Conservation (phyloP, 495 filamentous ascomycete species). For the Pseudotulostoma volvatum region DNA sequence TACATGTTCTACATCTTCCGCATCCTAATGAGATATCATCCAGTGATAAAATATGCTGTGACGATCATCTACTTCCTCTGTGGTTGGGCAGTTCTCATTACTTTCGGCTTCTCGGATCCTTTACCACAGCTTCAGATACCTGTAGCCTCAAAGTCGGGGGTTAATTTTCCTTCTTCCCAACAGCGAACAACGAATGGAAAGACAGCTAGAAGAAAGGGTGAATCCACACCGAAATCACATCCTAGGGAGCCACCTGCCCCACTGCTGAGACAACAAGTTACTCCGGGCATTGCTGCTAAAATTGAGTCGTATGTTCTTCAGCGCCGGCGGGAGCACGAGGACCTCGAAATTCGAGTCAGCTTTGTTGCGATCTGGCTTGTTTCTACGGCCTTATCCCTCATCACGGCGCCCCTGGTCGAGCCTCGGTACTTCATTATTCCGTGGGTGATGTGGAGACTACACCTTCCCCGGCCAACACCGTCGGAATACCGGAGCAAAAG, state of each 20-base stretch:
- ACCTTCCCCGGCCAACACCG: conserved; percentile 41
- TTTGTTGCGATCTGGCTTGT: conserved; percentile 54
- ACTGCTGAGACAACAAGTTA: not conserved
- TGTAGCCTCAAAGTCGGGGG: no score
- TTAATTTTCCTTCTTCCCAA: conserved; percentile 10
- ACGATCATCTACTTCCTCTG: conserved; percentile 44
- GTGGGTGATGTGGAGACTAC: conserved; percentile 84
- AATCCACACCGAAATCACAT: conserved; percentile 7
- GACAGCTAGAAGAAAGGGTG: conserved; percentile 9
- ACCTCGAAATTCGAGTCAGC: conserved; percentile 26
- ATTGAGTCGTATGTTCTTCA: conserved; percentile 18
- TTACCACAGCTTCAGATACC: conserved; percentile 9
- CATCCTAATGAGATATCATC: conserved; percentile 51
- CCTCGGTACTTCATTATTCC: conserved; percentile 89
- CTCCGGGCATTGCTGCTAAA: conserved; percentile 13
- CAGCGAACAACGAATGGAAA: conserved; percentile 4
- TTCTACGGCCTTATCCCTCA: conserved; percentile 55
- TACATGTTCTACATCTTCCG: conserved; percentile 96
- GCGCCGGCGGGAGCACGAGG: conserved; percentile 18
- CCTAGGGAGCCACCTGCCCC: conserved; percentile 3
- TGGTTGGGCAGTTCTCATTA: conserved; percentile 42
- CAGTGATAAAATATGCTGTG: conserved; percentile 47
- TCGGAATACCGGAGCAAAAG: conserved; percentile 13
- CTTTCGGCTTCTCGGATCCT: conserved; percentile 29
- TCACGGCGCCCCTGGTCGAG: conserved; percentile 84